Evolutionary conservation across 352 stramenopile species (phyloP).

Genomic region (Thalassiosira ordinaria): DNA sequence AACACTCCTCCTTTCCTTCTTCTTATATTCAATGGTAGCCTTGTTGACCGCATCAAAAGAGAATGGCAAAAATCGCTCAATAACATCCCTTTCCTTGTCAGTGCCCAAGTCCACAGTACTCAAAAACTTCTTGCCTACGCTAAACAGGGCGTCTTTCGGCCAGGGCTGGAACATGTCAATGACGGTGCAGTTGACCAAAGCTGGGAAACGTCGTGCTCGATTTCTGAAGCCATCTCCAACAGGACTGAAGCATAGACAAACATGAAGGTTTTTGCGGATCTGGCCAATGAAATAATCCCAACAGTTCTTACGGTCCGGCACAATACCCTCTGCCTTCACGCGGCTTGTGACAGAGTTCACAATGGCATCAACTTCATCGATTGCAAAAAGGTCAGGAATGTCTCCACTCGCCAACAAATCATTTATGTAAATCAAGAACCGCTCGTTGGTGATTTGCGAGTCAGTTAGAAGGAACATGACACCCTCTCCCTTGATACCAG

Average conservation of each 20-base stretch:
- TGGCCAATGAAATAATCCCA: constrained; percentile 94
- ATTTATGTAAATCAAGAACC: constrained; percentile 98
- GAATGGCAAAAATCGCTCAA: constrained; percentile 95
- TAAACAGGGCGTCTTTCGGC: constrained; percentile 94
- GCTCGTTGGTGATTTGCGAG: constrained; percentile 97
- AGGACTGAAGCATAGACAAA: constrained; percentile 96
- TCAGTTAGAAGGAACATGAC: constrained; percentile 98
- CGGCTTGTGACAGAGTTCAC: constrained; percentile 90
- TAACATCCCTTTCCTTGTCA: constrained; percentile 88
- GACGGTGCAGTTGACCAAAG: constrained; percentile 96
- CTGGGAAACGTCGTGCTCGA: constrained; percentile 93
- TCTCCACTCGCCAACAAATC: constrained; percentile 93
- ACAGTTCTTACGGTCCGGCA: constrained; percentile 91
- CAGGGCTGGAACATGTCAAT: constrained; percentile 98
- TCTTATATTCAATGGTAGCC: constrained; percentile 93
- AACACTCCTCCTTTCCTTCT: constrained; percentile 94
- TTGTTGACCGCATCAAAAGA: constrained; percentile 95
- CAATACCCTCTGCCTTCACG: constrained; percentile 92
- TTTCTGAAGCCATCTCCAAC: constrained; percentile 95
- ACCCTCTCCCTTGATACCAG: constrained; percentile 92
- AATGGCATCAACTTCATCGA: constrained; percentile 94
- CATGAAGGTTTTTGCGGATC: constrained; percentile 92
- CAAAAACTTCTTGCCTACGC: constrained; percentile 93
- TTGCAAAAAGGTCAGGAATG: constrained; percentile 95
- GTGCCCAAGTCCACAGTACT: constrained; percentile 91